Evolutionary conservation across 148 eudicot genomes (phyloP), one percentile per base, ranked within the genome.

Genomic region (Oxyria digyna): DNA sequence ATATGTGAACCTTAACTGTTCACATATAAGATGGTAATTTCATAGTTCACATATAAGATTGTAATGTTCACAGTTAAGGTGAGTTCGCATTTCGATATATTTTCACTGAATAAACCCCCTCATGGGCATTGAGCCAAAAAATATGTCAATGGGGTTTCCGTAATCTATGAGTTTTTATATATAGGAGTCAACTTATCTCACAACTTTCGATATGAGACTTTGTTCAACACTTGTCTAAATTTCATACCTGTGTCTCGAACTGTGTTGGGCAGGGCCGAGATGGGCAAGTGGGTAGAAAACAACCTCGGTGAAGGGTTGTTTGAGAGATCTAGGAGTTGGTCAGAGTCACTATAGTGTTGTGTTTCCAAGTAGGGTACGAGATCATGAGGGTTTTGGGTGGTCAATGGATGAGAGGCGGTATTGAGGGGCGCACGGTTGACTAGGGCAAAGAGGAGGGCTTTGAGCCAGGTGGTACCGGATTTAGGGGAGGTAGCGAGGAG

Each of bases 401-500:
- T 33, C 40, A 73, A 27, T 10, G 76, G 71, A 20, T n/a, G 26
- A 10, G 2, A 1, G 8, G 12, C 0, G 42, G n/a, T n/a, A n/a
- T 45, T 15, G 62, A 27, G 21, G 0, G 69, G 69, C n/a, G n/a
- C n/a, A 45, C 74, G 35, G 15, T 70, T 27, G 5, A 42, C 59
- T 14, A 70, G 52, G 13, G 72, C 9, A 18, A 26, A 76, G 0
- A 50, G 40, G 7, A 71, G 7, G 31, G 74, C 62, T 54, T 75
- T 75, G 37, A 75, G 17, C 78, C 78, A 70, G 21, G 74, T 75
- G 18, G 78, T 71, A 42, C 78, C 74, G 0, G 71, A 71, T 71
- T 75, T 75, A 0, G 71, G 78, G 8, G 4, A 1, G 41, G 55
- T 49, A 31, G 38, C 42, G 2, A 74, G 42, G 14, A 69, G 37